phyloP scores from a whole-genome alignment of 208 protist genomes.

The Crithidia expoeki region DNA sequence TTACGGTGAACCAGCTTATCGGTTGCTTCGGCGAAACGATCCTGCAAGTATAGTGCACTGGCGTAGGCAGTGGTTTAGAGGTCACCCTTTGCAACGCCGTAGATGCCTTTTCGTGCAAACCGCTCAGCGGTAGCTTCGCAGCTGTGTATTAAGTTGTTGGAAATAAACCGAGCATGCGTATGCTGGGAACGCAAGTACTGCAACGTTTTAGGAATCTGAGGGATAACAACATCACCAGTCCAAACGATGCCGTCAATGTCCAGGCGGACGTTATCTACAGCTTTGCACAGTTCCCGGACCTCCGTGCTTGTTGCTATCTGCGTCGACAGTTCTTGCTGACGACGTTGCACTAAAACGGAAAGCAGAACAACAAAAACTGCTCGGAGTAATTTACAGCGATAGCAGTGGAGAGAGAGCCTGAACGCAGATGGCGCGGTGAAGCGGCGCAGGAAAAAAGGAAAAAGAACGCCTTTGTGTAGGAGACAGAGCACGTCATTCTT shows the following conservation, averaged over 20 bases:
- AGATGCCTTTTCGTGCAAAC: slow-evolving; percentile 44
- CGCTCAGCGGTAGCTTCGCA: slow-evolving; percentile 30
- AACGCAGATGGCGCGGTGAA: no score
- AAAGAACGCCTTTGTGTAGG: no score
- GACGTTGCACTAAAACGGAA: no score
- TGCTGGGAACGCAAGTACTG: slow-evolving; percentile 38
- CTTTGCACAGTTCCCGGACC: slow-evolving; percentile 8
- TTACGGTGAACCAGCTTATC: slow-evolving; percentile 47
- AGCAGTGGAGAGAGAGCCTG: no score
- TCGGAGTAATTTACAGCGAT: no score
- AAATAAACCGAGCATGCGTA: slow-evolving; percentile 66
- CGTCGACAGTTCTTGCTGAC: no score
- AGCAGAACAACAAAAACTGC: no score
- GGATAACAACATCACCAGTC: slow-evolving; percentile 46
- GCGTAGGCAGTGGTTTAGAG: slow-evolving; percentile 71
- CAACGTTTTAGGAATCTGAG: slow-evolving; percentile 48
- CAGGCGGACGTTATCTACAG: slow-evolving; percentile 58
- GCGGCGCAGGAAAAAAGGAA: no score
- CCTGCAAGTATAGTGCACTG: slow-evolving; percentile 48
- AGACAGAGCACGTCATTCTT: no score
- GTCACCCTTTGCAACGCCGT: slow-evolving; percentile 26
- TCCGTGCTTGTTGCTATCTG: not conserved
- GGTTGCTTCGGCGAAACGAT: slow-evolving; percentile 24
- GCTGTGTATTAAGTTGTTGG: slow-evolving; percentile 63
- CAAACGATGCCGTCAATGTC: slow-evolving; percentile 81